Base-by-base conservation (phyloP, 2,329 filamentous ascomycete genomes). In the Cyphellophora europaea region DNA sequence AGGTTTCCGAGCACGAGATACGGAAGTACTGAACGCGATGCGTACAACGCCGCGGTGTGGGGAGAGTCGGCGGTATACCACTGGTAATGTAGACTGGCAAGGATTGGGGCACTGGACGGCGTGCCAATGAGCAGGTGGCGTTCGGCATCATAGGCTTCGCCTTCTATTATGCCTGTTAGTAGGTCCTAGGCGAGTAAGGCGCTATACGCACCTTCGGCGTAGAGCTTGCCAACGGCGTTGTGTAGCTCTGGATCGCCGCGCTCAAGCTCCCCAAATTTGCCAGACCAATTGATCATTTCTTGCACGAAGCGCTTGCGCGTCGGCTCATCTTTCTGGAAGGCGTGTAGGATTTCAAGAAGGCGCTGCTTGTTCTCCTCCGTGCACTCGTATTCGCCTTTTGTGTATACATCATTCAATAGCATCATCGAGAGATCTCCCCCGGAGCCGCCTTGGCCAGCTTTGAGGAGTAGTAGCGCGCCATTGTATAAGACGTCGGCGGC, bases 191-290 rank as follows among this genome's bases (percentile, higher is more conserved):
- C 51, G 45, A 51, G 44, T 40, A 37, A 32, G 21, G 14, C 21
- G 16, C 19, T 11, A 19, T 21, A 32, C 52, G 13, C 58, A 74
- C 73, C 71, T 53, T 93, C 82, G n/a, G 88, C 89, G 57, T 86
- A 94, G 28, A 95, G 66, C 19, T 77, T 79, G 33, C 91, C 91
- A 21, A 80, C 79, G 28, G 93, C 87, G 62, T 96, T 88, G 61
- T 98, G 91, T 37, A 98, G 68, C 52, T 96, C 91, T 3, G 89
- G 82, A 54, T 98, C 91, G 41, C 91, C 91, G 33, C 86, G 82
- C 31, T 91, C 88, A 56, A 83, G 85, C 3, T 45, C 44, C 48
- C 88, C 86, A 53, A 77, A 81, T 56, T 82, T 89, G 36, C 77
- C 72, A 38, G 86, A 93, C 91, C 91, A 98, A 36, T 71, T 73